Percentiles rank a stretch among this genome's conserved stretches.
Evolutionary conservation across 2,329 filamentous ascomycete genomes (phyloP).

Genomic region (Rugonectria rugulosa): DNA sequence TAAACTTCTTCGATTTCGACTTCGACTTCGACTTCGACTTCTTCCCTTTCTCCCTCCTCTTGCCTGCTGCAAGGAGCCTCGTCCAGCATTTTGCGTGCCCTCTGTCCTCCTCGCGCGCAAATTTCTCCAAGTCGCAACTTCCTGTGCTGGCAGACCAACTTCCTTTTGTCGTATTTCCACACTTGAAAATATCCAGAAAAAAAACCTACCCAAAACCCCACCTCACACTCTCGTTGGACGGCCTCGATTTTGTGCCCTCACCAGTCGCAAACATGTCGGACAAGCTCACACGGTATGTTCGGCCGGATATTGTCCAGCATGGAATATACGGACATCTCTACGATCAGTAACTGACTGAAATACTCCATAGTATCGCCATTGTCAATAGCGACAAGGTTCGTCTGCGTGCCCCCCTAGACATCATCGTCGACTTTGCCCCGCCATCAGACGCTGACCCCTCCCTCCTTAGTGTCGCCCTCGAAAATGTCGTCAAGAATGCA

Average conservation of each 20-base stretch:
- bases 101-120: slow-evolving; percentile 31
- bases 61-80: slow-evolving; percentile 29
- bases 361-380: slow-evolving; percentile 85
- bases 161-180: slow-evolving; percentile 23
- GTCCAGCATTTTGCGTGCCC: slow-evolving; percentile 33
- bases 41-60: slow-evolving; percentile 20
- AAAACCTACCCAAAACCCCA: slow-evolving; percentile 31
- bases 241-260: slow-evolving; percentile 24
- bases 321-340: not conserved
- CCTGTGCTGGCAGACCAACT: slow-evolving; percentile 15
- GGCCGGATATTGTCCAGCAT: not conserved
- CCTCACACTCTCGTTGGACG: slow-evolving; percentile 17
- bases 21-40: too few species aligned
- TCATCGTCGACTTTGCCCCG: slow-evolving; percentile 33
- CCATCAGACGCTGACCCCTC: slow-evolving; percentile 39
- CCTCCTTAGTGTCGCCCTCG: slow-evolving; percentile 47
- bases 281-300: slow-evolving; percentile 87
- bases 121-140: slow-evolving; percentile 14
- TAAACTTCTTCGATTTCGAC: too few species aligned
- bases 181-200: slow-evolving; percentile 24
- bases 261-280: slow-evolving; percentile 74
- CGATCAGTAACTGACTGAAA: slow-evolving; percentile 34
- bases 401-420: slow-evolving; percentile 21
- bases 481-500: slow-evolving; percentile 99
- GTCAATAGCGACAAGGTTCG: slow-evolving; percentile 95